These are phyloP conservation scores for Secale cereale DNA, from an alignment of 176 grass and related monocot genomes.

Conservation along the genomic window DNA sequence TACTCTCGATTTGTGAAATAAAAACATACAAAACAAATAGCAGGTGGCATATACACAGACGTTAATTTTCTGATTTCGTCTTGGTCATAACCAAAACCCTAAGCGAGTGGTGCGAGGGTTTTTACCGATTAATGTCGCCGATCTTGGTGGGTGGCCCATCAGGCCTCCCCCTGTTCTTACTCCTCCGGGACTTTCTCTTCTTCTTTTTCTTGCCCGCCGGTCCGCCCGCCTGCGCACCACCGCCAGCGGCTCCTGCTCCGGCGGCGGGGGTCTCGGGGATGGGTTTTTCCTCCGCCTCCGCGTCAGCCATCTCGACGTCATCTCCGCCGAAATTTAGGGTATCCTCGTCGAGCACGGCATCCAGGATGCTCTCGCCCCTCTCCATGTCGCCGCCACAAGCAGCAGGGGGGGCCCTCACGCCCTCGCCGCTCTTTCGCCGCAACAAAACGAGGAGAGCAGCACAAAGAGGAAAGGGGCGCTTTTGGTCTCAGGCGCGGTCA, in stretches of 20 bases:
- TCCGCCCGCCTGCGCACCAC: slow-evolving; percentile 2
- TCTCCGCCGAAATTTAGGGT: slow-evolving; percentile 38
- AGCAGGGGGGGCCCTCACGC: background rate
- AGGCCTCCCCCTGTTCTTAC: slow-evolving; percentile 28
- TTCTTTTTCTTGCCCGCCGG: slow-evolving; percentile 37
- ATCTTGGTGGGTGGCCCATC: slow-evolving; percentile 59
- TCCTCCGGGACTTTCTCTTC: slow-evolving; percentile 38
- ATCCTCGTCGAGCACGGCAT: slow-evolving; percentile 19
- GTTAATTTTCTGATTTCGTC: background rate
- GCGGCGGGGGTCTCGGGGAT: background rate
- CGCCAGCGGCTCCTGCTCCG: background rate
- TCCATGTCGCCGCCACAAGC: slow-evolving; percentile 32
- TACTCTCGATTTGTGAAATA: background rate
- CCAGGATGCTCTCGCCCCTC: slow-evolving; percentile 19
- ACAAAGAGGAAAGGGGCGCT: background rate
- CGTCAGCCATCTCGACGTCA: slow-evolving; percentile 78
- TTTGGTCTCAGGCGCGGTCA: background rate
- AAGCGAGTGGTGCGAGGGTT: background rate
- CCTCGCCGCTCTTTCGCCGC: background rate
- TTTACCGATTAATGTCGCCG: slow-evolving; percentile 66
- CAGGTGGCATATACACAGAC: background rate
- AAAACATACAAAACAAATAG: background rate
- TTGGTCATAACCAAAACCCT: slow-evolving; percentile 27
- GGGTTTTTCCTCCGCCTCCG: slow-evolving; percentile 17
- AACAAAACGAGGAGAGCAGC: background rate